Evolutionary conservation across 345 rosid species (phyloP).

Genomic region (Iberis pinnata): DNA sequence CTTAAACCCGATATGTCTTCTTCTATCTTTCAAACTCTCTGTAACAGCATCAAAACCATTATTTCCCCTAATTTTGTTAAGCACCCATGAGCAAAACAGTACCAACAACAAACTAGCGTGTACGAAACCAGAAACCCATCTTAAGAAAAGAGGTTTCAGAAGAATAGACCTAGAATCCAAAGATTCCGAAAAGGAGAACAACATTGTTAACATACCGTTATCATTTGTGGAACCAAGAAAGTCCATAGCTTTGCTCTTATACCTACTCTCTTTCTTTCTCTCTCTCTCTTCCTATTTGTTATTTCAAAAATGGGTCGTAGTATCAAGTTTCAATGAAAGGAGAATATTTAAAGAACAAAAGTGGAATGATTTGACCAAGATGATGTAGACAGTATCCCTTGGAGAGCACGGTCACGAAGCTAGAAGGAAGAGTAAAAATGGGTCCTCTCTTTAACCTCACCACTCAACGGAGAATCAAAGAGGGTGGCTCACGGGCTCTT

Average conservation of each 20-base stretch:
- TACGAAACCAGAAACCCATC: conserved; percentile 41
- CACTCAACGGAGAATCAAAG: neutral
- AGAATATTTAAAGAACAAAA: conserved; percentile 7
- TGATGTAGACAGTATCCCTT: conserved; percentile 15
- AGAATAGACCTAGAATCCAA: conserved; percentile 29
- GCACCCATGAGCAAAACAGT: conserved; percentile 32
- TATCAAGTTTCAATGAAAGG: neutral
- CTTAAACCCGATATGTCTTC: conserved; percentile 32
- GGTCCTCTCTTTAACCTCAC: neutral
- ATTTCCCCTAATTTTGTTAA: conserved; percentile 25
- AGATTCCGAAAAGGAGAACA: conserved; percentile 22
- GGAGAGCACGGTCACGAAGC: conserved; percentile 24
- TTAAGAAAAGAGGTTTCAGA: conserved; percentile 39
- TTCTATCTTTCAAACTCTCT: conserved; percentile 19
- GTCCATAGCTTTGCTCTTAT: conserved; percentile 28
- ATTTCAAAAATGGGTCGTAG: neutral
- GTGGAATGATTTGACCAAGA: too few relatives aligned
- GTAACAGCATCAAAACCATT: conserved; percentile 12
- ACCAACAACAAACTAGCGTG: conserved; percentile 42
- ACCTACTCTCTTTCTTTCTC: conserved; percentile 2
- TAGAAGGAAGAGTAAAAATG: neutral
- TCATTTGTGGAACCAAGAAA: conserved; percentile 23
- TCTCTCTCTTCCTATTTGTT: neutral
- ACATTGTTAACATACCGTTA: conserved; percentile 17
- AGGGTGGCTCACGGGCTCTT: conserved; percentile 6